These are phyloP conservation scores for Rhynchosporium secalis DNA, from an alignment of 2,329 filamentous ascomycete genomes.

Conservation along the genomic window DNA sequence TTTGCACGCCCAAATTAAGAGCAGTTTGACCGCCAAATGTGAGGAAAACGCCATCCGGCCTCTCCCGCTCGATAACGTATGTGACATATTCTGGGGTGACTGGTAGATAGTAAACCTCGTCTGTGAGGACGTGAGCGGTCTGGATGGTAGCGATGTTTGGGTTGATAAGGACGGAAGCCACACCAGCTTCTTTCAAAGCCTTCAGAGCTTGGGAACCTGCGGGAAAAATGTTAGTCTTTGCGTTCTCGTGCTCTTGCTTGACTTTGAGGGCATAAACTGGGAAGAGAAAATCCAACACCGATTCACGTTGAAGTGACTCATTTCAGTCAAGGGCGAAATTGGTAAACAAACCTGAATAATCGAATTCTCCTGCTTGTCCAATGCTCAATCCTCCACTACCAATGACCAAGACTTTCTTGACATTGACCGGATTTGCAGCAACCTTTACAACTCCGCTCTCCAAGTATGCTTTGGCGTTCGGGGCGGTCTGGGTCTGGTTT, in stretches of 20 bases:
- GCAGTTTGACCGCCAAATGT: conserved; percentile 97
- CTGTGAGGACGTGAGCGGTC: conserved; percentile 91
- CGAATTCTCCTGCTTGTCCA: conserved; percentile 96
- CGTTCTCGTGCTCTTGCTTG: background rate
- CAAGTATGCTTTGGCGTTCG: conserved; percentile 83
- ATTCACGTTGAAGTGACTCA: conserved; percentile 31
- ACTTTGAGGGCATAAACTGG: background rate
- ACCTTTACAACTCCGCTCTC: conserved; percentile 83
- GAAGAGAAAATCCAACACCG: background rate
- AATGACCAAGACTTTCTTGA: conserved; percentile 97
- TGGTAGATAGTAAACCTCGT: conserved; percentile 97
- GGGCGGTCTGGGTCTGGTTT: conserved; percentile 61
- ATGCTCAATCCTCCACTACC: conserved; percentile 93
- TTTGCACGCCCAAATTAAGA: conserved; percentile 93
- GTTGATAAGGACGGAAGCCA: conserved; percentile 90
- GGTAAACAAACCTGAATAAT: conserved; percentile 77
- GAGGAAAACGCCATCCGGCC: conserved; percentile 94
- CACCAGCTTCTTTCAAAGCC: conserved; percentile 92
- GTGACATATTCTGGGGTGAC: conserved; percentile 97
- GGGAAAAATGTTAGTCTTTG: conserved; percentile 29
- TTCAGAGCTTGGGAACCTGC: conserved; percentile 93
- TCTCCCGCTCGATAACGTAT: conserved; percentile 95
- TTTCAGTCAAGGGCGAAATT: conserved; percentile 12
- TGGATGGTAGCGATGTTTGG: conserved; percentile 99
- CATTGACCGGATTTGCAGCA: conserved; percentile 74